Conservation (phyloP, 78 protist genomes). For the Guillardia theta region DNA sequence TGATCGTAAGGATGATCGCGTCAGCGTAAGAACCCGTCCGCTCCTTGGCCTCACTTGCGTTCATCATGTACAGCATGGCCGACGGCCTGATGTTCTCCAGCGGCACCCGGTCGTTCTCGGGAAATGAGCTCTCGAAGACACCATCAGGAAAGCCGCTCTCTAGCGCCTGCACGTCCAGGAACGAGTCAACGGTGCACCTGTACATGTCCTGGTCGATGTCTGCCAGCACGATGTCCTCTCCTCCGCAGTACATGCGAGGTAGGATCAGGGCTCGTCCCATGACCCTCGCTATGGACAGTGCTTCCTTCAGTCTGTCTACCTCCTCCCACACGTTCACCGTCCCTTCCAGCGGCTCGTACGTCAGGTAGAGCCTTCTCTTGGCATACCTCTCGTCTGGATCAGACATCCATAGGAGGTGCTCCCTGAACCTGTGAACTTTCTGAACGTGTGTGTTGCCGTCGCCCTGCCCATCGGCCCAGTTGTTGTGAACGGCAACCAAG, state of each 20-base stretch:
- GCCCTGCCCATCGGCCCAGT: conserved; percentile 9
- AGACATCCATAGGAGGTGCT: neutral
- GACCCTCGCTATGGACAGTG: neutral
- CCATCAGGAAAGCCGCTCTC: neutral
- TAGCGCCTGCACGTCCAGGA: neutral
- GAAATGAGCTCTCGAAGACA: neutral
- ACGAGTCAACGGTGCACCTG: neutral
- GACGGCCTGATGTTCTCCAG: neutral
- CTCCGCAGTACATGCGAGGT: neutral
- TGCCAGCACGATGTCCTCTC: neutral
- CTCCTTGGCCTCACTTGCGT: too few relatives aligned
- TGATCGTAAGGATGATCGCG: too few relatives aligned
- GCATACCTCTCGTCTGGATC: neutral
- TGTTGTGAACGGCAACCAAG: neutral
- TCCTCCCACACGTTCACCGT: neutral
- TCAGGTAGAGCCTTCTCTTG: neutral
- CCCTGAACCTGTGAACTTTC: neutral
- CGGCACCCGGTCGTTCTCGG: neutral
- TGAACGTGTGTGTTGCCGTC: neutral
- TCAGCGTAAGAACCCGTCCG: too few relatives aligned
- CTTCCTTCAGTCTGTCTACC: neutral
- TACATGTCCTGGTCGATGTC: neutral
- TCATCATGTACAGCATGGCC: neutral
- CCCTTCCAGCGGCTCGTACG: neutral
- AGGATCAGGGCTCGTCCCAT: conserved; percentile 3